Conservation (phyloP, 208 protist species). For the Trypanosomatidae sp. region DNA sequence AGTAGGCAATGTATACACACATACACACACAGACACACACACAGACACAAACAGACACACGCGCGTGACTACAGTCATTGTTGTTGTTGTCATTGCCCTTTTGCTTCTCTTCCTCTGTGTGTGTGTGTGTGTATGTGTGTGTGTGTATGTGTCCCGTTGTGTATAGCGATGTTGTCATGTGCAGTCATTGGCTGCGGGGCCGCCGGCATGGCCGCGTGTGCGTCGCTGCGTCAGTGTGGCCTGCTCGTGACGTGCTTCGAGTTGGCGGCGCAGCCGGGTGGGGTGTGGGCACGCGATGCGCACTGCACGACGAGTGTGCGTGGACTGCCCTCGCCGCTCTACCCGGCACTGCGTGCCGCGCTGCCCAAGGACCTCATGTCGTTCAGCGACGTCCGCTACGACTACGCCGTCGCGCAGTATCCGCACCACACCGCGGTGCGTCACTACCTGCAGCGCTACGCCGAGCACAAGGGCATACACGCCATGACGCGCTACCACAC, state of each 20-base stretch:
- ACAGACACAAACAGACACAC: background rate
- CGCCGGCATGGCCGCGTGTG: slow-evolving; percentile 66
- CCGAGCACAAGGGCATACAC: slow-evolving; percentile 41
- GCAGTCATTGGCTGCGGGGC: slow-evolving; percentile 82
- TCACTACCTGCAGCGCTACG: slow-evolving; percentile 66
- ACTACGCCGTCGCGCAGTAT: slow-evolving; percentile 73
- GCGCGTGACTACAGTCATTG: background rate
- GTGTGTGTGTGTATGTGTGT: background rate
- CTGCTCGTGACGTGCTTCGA: slow-evolving; percentile 85
- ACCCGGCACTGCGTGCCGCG: slow-evolving; percentile 70
- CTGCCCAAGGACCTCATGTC: slow-evolving; percentile 79
- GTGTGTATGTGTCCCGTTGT: background rate
- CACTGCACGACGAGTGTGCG: slow-evolving; percentile 52
- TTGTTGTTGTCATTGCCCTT: background rate
- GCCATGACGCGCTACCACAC: slow-evolving; percentile 78
- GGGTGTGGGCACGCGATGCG: slow-evolving; percentile 59
- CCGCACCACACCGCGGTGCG: slow-evolving; percentile 71
- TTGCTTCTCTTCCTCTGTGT: background rate
- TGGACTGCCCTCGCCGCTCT: slow-evolving; percentile 59
- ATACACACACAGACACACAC: background rate
- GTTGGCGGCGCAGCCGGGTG: slow-evolving; percentile 33
- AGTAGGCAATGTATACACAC: too few relatives aligned
- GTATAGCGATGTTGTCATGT: slow-evolving; percentile 72
- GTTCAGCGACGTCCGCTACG: slow-evolving; percentile 76
- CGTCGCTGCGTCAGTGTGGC: slow-evolving; percentile 49